These are phyloP conservation scores for Plectosphaerella sp. DNA, from an alignment of 2,329 filamentous ascomycete species.

Conservation along the genomic window DNA sequence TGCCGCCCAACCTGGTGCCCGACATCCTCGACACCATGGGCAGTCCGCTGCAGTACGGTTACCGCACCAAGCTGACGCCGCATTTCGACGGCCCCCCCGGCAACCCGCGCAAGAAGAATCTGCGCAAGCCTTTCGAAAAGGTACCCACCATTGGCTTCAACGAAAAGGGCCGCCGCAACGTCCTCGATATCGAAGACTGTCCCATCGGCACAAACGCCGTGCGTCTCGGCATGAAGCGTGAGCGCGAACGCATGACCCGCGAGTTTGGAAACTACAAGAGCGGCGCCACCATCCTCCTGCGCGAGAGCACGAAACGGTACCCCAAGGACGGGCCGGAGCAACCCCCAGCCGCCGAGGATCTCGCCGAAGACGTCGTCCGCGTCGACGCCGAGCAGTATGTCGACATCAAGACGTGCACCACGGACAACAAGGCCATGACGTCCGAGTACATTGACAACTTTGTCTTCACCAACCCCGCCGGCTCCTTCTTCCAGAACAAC, in stretches of 20 bases:
- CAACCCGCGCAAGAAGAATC: conserved; percentile 43
- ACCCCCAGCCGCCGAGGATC: conserved; percentile 15
- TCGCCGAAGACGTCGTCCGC: conserved; percentile 36
- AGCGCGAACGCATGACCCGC: conserved; percentile 69
- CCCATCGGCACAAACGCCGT: conserved; percentile 90
- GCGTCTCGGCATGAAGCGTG: conserved; percentile 70
- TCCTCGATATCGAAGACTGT: conserved; percentile 95
- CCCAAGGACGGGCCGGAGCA: conserved; percentile 19
- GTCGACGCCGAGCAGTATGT: conserved; percentile 57
- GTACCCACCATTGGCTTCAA: conserved; percentile 87
- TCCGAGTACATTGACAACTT: conserved; percentile 86
- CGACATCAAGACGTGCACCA: conserved; percentile 85
- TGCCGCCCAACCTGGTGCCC: conserved; percentile 72
- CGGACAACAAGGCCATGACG: conserved; percentile 74
- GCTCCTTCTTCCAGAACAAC: conserved; percentile 99
- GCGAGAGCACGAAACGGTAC: conserved; percentile 75
- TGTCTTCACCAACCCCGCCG: conserved; percentile 85
- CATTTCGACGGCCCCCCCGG: conserved; percentile 81
- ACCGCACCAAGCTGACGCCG: conserved; percentile 94
- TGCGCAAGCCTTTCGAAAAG: conserved; percentile 44
- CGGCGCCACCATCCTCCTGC: conserved; percentile 83
- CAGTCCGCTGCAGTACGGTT: conserved; percentile 86
- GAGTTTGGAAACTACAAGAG: conserved; percentile 69
- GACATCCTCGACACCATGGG: conserved; percentile 78
- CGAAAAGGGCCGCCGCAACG: conserved; percentile 72